phyloP scores from a whole-genome alignment of 1,284 basidiomycete genomes.

The Entoloma clypeatum region DNA sequence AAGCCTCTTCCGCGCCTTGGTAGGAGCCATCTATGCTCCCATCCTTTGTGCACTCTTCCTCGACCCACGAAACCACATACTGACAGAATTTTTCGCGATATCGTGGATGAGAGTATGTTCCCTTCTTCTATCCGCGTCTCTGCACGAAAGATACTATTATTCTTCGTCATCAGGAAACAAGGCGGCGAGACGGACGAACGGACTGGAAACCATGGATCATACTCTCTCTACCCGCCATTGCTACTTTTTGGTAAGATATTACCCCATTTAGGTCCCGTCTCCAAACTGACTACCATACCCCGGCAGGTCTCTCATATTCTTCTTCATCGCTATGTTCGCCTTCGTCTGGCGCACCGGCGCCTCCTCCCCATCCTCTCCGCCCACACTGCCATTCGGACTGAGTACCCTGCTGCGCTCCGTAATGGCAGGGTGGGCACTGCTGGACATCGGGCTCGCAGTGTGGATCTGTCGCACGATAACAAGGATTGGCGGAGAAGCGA shows the following conservation, averaged over 20 bases:
- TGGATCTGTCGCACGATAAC: too few relatives aligned
- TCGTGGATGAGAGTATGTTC: not conserved
- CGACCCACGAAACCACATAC: not conserved
- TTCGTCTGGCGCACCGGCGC: constrained; percentile 18
- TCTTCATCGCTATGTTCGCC: constrained; percentile 15
- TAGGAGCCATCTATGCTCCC: not conserved
- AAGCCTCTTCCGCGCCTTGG: constrained; percentile 4
- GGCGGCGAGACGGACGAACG: too few relatives aligned
- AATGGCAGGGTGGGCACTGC: too few relatives aligned
- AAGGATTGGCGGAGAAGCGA: too few relatives aligned
- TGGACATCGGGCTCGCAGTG: too few relatives aligned
- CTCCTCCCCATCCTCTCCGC: too few relatives aligned
- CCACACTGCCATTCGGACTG: too few relatives aligned
- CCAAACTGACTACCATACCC: too few relatives aligned
- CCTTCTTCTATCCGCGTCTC: not conserved
- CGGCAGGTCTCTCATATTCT: constrained; percentile 3
- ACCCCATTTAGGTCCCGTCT: not conserved
- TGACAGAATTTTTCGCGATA: not conserved
- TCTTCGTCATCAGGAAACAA: not conserved
- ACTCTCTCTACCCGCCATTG: not conserved
- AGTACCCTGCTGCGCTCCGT: too few relatives aligned
- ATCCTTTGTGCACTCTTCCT: constrained; percentile 1
- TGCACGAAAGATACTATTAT: not conserved
- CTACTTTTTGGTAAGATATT: constrained; percentile 3
- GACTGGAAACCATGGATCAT: constrained; percentile 1